These are phyloP conservation scores for Arachis hypogaea DNA, from an alignment of 306 rosid species.

Conservation along the genomic window DNA sequence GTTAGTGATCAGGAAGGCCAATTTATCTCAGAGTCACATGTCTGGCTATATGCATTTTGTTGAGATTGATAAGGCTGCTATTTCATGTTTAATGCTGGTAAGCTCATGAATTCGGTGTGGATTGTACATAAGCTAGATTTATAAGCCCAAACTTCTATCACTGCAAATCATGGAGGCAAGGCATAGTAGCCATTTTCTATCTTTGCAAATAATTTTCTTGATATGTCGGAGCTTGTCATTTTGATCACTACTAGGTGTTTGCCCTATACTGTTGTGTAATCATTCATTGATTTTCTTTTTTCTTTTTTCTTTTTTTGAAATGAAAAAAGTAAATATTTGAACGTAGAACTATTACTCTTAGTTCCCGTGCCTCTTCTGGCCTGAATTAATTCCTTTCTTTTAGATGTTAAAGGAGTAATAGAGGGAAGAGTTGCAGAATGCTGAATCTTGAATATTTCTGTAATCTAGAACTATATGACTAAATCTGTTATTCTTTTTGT, in stretches of 20 bases:
- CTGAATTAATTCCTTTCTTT: neutral
- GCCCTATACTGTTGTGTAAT: too few species aligned
- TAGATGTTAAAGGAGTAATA: neutral
- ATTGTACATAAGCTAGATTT: conserved; percentile 17
- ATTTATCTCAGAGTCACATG: conserved; percentile 5
- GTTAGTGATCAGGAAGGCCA: conserved; percentile 8
- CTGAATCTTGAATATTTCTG: neutral
- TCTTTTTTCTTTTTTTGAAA: too few species aligned
- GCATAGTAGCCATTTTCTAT: neutral
- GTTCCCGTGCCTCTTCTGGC: neutral
- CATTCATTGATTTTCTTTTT: too few species aligned
- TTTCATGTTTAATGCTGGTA: neutral
- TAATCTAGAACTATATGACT: too few species aligned
- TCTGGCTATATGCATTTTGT: neutral
- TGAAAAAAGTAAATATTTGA: too few species aligned
- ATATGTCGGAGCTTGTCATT: neutral
- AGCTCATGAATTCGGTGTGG: conserved; percentile 7
- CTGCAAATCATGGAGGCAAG: neutral
- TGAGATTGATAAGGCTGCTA: conserved; percentile 5
- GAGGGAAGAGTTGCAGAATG: neutral
- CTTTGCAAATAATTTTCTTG: conserved; percentile 10
- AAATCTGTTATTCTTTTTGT: too few species aligned
- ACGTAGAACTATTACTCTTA: neutral
- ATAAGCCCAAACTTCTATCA: conserved; percentile 3
- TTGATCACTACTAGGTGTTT: neutral